Percentiles rank a stretch among this genome's conserved stretches.
Evolutionary conservation across 495 filamentous ascomycete genomes (phyloP).

Genomic region (Hypoxylon rickii): DNA sequence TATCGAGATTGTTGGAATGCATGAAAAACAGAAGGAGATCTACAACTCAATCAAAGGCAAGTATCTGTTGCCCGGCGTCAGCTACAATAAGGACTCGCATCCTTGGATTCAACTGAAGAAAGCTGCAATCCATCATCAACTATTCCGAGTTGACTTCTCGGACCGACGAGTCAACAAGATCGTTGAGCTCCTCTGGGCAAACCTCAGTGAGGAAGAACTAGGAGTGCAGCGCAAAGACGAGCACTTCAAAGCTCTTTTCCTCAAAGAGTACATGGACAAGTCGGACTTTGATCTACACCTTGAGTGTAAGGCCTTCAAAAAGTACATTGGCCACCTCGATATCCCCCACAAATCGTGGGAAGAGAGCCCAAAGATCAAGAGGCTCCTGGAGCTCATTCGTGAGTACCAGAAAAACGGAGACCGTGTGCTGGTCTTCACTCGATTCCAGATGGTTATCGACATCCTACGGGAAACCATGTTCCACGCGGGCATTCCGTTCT

Average conservation of each 20-base stretch:
- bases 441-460: constrained; percentile 90
- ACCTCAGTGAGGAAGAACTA: constrained; percentile 47
- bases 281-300: constrained; percentile 82
- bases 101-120: constrained; percentile 90
- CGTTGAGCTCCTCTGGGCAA: constrained; percentile 71
- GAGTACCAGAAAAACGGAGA: constrained; percentile 82
- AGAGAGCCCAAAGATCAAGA: constrained; percentile 86
- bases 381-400: constrained; percentile 71
- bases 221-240: constrained; percentile 58
- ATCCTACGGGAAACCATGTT: constrained; percentile 84
- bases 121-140: constrained; percentile 88
- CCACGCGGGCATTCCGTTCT: constrained; percentile 71
- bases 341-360: constrained; percentile 82
- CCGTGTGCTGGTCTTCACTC: constrained; percentile 84
- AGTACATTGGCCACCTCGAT: constrained; percentile 69
- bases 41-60: constrained; percentile 61
- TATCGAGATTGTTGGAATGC: constrained; percentile 80
- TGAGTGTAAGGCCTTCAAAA: constrained; percentile 72
- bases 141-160: constrained; percentile 79
- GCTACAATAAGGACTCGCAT: constrained; percentile 56
- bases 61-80: constrained; percentile 36
- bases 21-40: constrained; percentile 66
- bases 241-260: constrained; percentile 70
- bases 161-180: constrained; percentile 77
- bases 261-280: constrained; percentile 60